phyloP scores from a whole-genome alignment of 1,284 basidiomycete genomes.

The Trametes sp. region DNA sequence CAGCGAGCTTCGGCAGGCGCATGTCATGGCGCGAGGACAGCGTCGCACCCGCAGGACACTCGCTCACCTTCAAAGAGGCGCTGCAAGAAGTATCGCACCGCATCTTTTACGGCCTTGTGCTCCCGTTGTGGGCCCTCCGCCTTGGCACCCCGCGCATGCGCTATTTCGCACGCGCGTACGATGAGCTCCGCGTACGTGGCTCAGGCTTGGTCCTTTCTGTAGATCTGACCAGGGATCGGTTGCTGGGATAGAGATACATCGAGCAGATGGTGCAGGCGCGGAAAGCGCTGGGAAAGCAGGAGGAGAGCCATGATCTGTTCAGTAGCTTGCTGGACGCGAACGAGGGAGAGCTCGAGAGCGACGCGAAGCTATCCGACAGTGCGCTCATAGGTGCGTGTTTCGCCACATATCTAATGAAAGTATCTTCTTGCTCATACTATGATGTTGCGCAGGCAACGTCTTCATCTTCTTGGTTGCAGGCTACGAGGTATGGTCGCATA shows the following conservation, averaged over 20 bases:
- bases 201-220: no score
- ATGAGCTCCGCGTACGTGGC: slow-evolving; percentile 63
- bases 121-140: slow-evolving; percentile 53
- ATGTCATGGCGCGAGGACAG: slow-evolving; percentile 59
- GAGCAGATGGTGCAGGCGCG: slow-evolving; percentile 62
- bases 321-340: slow-evolving; percentile 61
- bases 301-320: slow-evolving; percentile 61
- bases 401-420: not conserved
- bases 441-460: slow-evolving; percentile 56
- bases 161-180: slow-evolving; percentile 49
- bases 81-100: slow-evolving; percentile 55
- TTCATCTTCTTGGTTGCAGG: slow-evolving; percentile 56
- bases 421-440: no score
- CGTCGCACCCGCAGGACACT: slow-evolving; percentile 52
- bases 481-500: slow-evolving; percentile 54
- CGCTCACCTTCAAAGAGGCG: slow-evolving; percentile 63
- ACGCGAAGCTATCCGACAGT: slow-evolving; percentile 50
- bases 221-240: no score
- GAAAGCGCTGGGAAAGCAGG: slow-evolving; percentile 46
- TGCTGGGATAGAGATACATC: slow-evolving; percentile 53
- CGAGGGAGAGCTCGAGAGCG: slow-evolving; percentile 43
- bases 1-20: slow-evolving; percentile 63
- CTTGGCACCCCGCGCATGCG: slow-evolving; percentile 47
- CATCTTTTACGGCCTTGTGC: slow-evolving; percentile 50
- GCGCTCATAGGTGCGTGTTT: slow-evolving; percentile 55